These are phyloP conservation scores for Starmerella floricola DNA, from an alignment of 805 yeast species.

Conservation along the genomic window DNA sequence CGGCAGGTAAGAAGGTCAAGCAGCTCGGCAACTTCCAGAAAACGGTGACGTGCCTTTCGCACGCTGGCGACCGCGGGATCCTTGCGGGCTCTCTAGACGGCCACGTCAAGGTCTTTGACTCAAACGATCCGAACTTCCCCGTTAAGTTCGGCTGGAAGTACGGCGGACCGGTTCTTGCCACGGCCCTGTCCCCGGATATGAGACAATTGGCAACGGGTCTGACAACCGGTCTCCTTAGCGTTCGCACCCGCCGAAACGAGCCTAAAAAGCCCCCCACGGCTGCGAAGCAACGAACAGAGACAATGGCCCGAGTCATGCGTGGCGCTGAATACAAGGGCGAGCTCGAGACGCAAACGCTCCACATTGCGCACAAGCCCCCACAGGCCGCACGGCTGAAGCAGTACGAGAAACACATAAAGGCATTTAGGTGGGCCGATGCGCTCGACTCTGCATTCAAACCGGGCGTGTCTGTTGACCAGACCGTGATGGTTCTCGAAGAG, in stretches of 20 bases:
- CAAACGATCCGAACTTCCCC: conserved; percentile 51
- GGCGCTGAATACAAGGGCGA: conserved; percentile 89
- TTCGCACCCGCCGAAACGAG: conserved; percentile 71
- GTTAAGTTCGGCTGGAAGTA: conserved; percentile 96
- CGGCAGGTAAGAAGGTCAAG: conserved; percentile 57
- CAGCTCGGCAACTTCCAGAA: conserved; percentile 82
- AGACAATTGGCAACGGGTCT: conserved; percentile 89
- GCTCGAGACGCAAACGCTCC: conserved; percentile 56
- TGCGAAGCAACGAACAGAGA: conserved; percentile 37
- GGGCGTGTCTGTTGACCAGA: conserved; percentile 68
- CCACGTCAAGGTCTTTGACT: conserved; percentile 89
- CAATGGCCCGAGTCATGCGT: conserved; percentile 69
- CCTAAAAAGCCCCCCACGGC: conserved; percentile 32
- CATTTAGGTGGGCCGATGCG: conserved; percentile 88
- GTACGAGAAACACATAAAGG: conserved; percentile 73
- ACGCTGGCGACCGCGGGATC: conserved; percentile 64
- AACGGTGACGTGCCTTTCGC: conserved; percentile 74
- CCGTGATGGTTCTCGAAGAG: conserved; percentile 74
- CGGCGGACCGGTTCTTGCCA: conserved; percentile 80
- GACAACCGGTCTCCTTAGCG: conserved; percentile 75
- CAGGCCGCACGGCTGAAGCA: conserved; percentile 44
- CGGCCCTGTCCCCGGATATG: conserved; percentile 78
- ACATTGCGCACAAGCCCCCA: conserved; percentile 35
- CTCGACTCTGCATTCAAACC: conserved; percentile 71
- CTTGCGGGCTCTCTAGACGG: conserved; percentile 94